Evolutionary conservation across 352 stramenopile genomes (phyloP), one percentile per base, ranked within the genome.

Genomic region (Phytophthora meadii): DNA sequence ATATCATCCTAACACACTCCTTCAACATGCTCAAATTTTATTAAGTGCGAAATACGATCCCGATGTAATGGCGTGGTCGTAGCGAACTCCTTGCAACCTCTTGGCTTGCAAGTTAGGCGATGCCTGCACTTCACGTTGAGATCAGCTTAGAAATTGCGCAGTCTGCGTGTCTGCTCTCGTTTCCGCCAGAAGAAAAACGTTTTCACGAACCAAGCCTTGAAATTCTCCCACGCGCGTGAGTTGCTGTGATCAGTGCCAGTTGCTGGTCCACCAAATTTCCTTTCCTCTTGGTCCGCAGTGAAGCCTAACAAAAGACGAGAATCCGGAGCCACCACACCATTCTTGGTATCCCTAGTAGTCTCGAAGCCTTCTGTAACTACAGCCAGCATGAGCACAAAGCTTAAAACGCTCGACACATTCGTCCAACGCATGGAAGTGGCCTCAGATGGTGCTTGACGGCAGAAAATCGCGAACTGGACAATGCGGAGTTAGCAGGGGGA

Each of bases 171-270:
- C 12, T n/a, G n/a, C 10, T 42, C 14, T 7, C n/a, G 37, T 9
- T 42, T 42, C 6, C 37, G 37, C 37, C 37, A 19, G 14, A 42
- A 22, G 37, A 42, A 42, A 19, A 42, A 42, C 4, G 12, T 42
- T 42, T 9, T 42, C 12, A 42, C 37, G n/a, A 42, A 42, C 37
- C 37, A 42, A 42, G 37, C 12, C n/a, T 42, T 42, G 37, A 42
- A 42, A 19, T 42, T 42, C 14, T 42, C 37, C 37, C 37, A 42
- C n/a, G 37, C 37, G 37, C 10, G 37, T 5, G 37, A 42, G 37
- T 42, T 42, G n/a, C 37, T 42, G 3, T 42, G 37, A 5, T 42
- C 37, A 42, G 37, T 42, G 37, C 37, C 37, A 2, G 37, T 42
- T 42, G 37, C 37, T 22, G 37, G 37, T 12, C 37, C 37, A 22